Percentiles rank a stretch among this genome's conserved stretches.
These are phyloP conservation scores for Paramecium tetraurelia DNA, from an alignment of 73 alveolate species.

Conservation along the genomic window DNA sequence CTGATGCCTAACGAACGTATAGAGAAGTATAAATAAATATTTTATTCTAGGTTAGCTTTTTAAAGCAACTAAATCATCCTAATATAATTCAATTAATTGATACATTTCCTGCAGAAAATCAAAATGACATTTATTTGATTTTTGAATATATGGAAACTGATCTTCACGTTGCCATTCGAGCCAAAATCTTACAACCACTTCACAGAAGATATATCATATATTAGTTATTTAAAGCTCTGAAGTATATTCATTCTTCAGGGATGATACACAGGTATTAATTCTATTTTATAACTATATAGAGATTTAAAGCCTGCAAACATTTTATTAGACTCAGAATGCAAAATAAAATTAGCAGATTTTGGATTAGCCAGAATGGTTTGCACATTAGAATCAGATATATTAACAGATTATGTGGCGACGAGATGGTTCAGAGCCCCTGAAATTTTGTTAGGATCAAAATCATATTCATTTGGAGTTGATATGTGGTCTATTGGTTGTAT, in stretches of 20 bases:
- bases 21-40: slow-evolving; percentile 72
- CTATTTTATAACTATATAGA: slow-evolving; percentile 20
- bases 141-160: slow-evolving; percentile 87
- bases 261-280: slow-evolving; percentile 66
- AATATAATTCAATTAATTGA: slow-evolving; percentile 71
- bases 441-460: slow-evolving; percentile 65
- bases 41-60: slow-evolving; percentile 72
- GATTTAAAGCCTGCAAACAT: slow-evolving; percentile 87
- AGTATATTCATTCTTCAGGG: slow-evolving; percentile 78
- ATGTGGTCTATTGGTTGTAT: slow-evolving; percentile 86
- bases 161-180: slow-evolving; percentile 75
- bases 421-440: slow-evolving; percentile 93
- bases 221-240: slow-evolving; percentile 71
- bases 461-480: slow-evolving; percentile 79
- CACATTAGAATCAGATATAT: slow-evolving; percentile 29
- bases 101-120: slow-evolving; percentile 75
- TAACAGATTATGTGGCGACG: slow-evolving; percentile 86
- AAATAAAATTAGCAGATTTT: slow-evolving; percentile 85
- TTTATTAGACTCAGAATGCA: slow-evolving; percentile 81
- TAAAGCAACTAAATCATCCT: slow-evolving; percentile 81
- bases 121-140: slow-evolving; percentile 68
- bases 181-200: slow-evolving; percentile 69
- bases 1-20: slow-evolving; percentile 89
- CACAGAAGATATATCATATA: slow-evolving; percentile 71
- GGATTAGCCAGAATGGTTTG: slow-evolving; percentile 78